Percentiles rank a stretch among this genome's conserved stretches.
phyloP scores from a whole-genome alignment of 1,284 basidiomycete species.

The Phellopilus nigrolimitatus region DNA sequence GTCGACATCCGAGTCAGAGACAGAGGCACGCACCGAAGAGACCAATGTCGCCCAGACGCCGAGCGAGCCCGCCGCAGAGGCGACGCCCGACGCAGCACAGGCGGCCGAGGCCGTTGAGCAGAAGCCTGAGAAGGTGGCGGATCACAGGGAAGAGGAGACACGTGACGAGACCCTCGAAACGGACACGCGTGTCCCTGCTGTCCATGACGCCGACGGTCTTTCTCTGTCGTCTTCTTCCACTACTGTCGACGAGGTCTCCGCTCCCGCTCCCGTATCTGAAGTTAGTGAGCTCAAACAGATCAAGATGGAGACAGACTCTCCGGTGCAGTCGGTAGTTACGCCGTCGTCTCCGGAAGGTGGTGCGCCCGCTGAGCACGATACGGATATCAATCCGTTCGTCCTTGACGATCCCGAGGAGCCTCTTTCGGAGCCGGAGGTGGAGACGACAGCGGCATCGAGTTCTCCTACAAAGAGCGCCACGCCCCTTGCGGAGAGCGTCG shows the following conservation, averaged over 20 bases:
- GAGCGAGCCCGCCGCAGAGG: background rate
- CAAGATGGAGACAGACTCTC: conserved; percentile 10
- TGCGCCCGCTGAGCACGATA: background rate
- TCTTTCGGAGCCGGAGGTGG: conserved; percentile 9
- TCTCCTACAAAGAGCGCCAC: background rate
- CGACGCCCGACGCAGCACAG: background rate
- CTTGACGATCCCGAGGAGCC: conserved; percentile 23
- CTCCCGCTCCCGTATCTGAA: background rate
- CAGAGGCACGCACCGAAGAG: background rate
- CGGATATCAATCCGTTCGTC: conserved; percentile 19
- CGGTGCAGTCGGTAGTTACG: background rate
- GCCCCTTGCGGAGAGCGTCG: conserved; percentile 5
- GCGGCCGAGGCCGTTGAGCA: background rate
- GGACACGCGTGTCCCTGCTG: conserved; percentile 21
- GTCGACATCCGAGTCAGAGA: background rate
- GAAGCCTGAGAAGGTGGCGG: background rate
- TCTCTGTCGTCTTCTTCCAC: conserved; percentile 17
- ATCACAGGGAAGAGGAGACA: background rate
- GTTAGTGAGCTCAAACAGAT: background rate
- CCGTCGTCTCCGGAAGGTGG: background rate
- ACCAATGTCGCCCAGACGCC: too few relatives aligned
- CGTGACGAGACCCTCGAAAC: conserved; percentile 19
- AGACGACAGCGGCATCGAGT: background rate
- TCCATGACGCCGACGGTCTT: conserved; percentile 3
- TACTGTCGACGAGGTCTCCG: conserved; percentile 15